A percentile compares a stretch with the other conserved stretches of the same genome.
Conservation (phyloP, 208 protist species). For the Angomonas ambiguus region DNA sequence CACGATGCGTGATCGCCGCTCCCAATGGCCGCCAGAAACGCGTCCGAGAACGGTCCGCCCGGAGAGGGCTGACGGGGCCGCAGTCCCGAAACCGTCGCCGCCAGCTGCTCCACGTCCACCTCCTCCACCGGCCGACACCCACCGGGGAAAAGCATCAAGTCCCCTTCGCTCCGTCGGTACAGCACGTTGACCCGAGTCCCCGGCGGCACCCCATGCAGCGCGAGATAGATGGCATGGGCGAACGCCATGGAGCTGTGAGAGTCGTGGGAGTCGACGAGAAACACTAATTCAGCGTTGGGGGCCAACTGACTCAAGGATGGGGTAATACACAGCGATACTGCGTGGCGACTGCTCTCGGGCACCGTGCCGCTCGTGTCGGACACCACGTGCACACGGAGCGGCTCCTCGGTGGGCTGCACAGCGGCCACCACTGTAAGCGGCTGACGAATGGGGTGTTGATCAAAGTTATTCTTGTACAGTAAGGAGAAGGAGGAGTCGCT, state of each 20-base stretch:
- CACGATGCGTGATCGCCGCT: no score
- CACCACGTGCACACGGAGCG: constrained; percentile 47
- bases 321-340: constrained; percentile 41
- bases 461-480: not conserved
- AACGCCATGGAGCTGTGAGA: constrained; percentile 16
- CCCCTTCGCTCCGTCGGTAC: constrained; percentile 9
- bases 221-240: constrained; percentile 25
- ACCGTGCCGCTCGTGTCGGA: constrained; percentile 13
- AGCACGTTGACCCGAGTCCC: constrained; percentile 51
- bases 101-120: constrained; percentile 15
- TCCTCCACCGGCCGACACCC: constrained; percentile 18
- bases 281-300: constrained; percentile 63
- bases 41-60: constrained; percentile 25
- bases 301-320: constrained; percentile 28
- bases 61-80: constrained; percentile 17
- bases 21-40: constrained; percentile 28
- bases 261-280: constrained; percentile 59
- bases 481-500: constrained; percentile 45
- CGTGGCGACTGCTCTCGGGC: constrained; percentile 25
- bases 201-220: constrained; percentile 28
- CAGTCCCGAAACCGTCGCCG: constrained; percentile 13
- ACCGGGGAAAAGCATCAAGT: constrained; percentile 17
- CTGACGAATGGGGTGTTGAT: constrained; percentile 15
- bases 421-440: constrained; percentile 27
- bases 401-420: constrained; percentile 46